Evolutionary conservation across 768 basidiomycete genomes (phyloP).

Genomic region (Boletellus sp.): DNA sequence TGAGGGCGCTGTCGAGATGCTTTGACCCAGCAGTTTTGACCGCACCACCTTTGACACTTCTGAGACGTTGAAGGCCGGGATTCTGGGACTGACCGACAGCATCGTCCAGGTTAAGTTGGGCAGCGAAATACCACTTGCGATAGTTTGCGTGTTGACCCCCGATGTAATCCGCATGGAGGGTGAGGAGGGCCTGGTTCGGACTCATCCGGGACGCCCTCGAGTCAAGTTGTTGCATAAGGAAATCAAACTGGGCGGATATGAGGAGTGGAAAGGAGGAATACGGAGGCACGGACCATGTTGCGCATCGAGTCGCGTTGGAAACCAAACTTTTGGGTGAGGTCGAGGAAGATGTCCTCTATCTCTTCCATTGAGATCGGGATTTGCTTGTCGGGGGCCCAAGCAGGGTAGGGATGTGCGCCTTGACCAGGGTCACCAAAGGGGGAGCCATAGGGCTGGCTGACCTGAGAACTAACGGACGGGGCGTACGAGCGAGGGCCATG

Average conservation of each 20-base stretch:
- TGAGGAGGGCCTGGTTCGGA: conserved; percentile 92
- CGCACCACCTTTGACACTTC: conserved; percentile 65
- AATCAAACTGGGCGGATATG: conserved; percentile 70
- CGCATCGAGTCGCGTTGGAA: conserved; percentile 96
- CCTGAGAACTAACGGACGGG: conserved; percentile 59
- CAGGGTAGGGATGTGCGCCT: conserved; percentile 78
- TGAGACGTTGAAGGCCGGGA: conserved; percentile 85
- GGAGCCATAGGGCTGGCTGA: conserved; percentile 53
- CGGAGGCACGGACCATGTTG: conserved; percentile 65
- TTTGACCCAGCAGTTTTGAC: conserved; percentile 58
- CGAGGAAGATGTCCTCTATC: conserved; percentile 98
- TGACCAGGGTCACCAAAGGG: conserved; percentile 56
- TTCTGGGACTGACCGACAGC: conserved; percentile 95
- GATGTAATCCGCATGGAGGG: conserved; percentile 97
- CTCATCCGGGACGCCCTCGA: conserved; percentile 98
- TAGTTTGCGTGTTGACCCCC: conserved; percentile 99
- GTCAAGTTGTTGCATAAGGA: conserved; percentile 96
- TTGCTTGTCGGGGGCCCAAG: conserved; percentile 89
- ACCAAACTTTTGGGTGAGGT: conserved; percentile 97
- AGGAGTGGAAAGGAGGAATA: neutral
- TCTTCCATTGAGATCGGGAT: conserved; percentile 97
- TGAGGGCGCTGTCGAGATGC: conserved; percentile 89
- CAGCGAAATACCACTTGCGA: conserved; percentile 99
- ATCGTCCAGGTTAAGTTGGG: conserved; percentile 98
- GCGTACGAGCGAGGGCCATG: conserved; percentile 44